A percentile compares a stretch with the other conserved stretches of the same genome.
Evolutionary conservation across 2,329 filamentous ascomycete species (phyloP).

Genomic region (Microdochium trichocladiopsis): DNA sequence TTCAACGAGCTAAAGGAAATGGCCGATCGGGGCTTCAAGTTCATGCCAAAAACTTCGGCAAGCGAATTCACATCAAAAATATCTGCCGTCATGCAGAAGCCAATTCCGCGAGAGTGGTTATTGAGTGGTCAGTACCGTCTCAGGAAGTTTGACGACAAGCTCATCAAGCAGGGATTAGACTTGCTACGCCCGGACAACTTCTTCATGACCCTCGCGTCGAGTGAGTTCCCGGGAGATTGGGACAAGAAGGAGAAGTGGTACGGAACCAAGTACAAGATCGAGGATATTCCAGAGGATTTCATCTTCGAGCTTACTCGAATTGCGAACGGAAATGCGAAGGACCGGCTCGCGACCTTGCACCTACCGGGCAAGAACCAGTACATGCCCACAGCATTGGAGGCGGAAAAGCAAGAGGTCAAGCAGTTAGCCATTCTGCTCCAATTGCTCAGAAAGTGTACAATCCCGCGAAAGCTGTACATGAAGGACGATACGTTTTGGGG

Average conservation of each 20-base stretch:
- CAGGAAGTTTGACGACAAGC: conserved; percentile 70
- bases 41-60: conserved; percentile 85
- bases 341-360: conserved; percentile 65
- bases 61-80: conserved; percentile 83
- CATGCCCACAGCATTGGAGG: conserved; percentile 85
- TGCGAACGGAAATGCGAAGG: conserved; percentile 44
- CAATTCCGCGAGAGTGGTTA: conserved; percentile 77
- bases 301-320: conserved; percentile 64
- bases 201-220: conserved; percentile 73
- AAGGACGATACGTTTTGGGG: conserved; percentile 99
- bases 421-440: conserved; percentile 68
- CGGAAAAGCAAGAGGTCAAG: conserved; percentile 86
- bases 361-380: conserved; percentile 93
- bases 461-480: conserved; percentile 88
- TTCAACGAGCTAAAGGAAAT: conserved; percentile 87
- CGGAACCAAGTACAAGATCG: conserved; percentile 83
- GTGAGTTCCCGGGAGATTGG: conserved; percentile 78
- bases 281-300: conserved; percentile 72
- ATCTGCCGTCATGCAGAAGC: conserved; percentile 86
- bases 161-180: conserved; percentile 66
- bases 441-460: conserved; percentile 76
- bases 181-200: conserved; percentile 85
- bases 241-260: conserved; percentile 94
- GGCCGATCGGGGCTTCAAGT: conserved; percentile 90
- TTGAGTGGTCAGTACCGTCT: conserved; percentile 73